phyloP scores from a whole-genome alignment of 2,329 filamentous ascomycete species.

The Pseudogymnoascus sp. region DNA sequence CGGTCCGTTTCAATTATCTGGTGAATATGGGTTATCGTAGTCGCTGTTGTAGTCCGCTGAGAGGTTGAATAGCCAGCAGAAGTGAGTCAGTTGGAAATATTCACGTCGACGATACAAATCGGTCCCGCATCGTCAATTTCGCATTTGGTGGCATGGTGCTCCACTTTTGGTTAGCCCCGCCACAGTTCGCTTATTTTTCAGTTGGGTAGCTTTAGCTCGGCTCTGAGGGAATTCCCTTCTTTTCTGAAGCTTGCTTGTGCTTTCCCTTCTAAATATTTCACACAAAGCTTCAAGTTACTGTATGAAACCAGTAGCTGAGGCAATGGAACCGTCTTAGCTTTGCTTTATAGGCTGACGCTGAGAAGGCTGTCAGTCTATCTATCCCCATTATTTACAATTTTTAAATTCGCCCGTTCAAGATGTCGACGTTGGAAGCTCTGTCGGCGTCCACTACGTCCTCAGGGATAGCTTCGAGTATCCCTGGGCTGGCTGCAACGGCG shows the following conservation, averaged over 20 bases:
- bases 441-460: background rate
- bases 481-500: background rate
- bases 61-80: slow-evolving; percentile 7
- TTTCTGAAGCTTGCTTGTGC: slow-evolving; percentile 7
- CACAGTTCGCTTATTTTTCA: slow-evolving; percentile 9
- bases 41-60: slow-evolving; percentile 1
- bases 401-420: background rate
- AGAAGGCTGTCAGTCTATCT: slow-evolving; percentile 1
- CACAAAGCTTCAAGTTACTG: slow-evolving; percentile 6
- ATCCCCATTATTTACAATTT: background rate
- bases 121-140: slow-evolving; percentile 12
- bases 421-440: slow-evolving; percentile 7
- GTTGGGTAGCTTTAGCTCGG: slow-evolving; percentile 4
- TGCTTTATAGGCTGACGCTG: slow-evolving; percentile 8
- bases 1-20: background rate
- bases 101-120: slow-evolving; percentile 10
- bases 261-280: slow-evolving; percentile 2
- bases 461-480: background rate
- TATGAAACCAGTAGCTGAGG: slow-evolving; percentile 4
- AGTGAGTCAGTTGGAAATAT: slow-evolving; percentile 9
- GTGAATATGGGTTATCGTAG: background rate
- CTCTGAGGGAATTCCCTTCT: background rate
- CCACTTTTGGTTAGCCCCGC: slow-evolving; percentile 9
- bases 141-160: slow-evolving; percentile 10
- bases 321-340: slow-evolving; percentile 8